Evolutionary conservation across 257 asterid genomes (phyloP), one percentile per base, ranked within the genome.

Genomic region (Solanum appendiculatum): DNA sequence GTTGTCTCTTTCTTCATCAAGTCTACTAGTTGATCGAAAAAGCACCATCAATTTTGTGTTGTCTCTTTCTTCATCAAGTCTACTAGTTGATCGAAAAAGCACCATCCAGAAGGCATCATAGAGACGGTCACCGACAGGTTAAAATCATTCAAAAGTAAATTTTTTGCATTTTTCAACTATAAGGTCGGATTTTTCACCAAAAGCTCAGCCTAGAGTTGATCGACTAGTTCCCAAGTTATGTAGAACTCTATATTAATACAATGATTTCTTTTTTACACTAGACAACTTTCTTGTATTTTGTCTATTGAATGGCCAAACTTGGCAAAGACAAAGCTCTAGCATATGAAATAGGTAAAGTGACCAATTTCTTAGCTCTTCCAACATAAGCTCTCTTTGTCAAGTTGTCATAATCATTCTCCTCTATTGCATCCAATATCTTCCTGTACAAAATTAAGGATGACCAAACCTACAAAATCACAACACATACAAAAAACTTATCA

Each of bases 341-440:
- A 89, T 91, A 95, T 60, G 98, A 96, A 16, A 90, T 64, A 51
- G 98, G 98, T 87, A 95, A 88, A 73, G 94, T 90, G 82, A 94
- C 88, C 75, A 95, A 88, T 90, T 93, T 95, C 89, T 91, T 87
- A 15, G 94, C 81, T 87, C 94, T 90, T 83, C 95, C 95, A 25
- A 94, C 98, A 69, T 93, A 95, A 5, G 98, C 98, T 56, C 97
- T 90, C 86, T 91, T 95, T 29, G 98, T 95, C 84, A 94, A 88
- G 88, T 94, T 95, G 87, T 95, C 94, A 15, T 93, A 95, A 84
- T 87, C 95, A 39, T 95, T 95, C 80, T 87, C 92, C 90, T 94
- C 97, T 5, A 95, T 93, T 9, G 95, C 93, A 81, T 93, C 98
- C 89, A 94, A 75, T 42, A 95, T 95, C 93, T 93, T 92, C 29